Percentiles rank a stretch among this genome's conserved stretches.
These are phyloP conservation scores for Capsella bursapastoris DNA, from an alignment of 345 rosid species.

Conservation along the genomic window DNA sequence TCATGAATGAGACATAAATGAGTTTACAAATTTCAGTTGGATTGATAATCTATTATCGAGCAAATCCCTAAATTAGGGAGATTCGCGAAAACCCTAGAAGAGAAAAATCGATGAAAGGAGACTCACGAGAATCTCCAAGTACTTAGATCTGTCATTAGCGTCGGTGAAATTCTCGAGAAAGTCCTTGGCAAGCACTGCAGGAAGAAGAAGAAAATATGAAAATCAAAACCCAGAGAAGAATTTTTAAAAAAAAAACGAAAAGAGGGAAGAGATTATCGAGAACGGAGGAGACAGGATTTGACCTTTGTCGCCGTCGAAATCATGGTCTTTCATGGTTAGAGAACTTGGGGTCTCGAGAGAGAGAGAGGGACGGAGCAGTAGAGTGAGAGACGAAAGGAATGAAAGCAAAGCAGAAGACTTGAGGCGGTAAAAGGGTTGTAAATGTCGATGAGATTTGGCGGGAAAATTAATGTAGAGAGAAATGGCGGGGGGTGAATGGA, in stretches of 20 bases:
- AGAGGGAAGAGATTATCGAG: neutral
- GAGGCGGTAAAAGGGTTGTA: constrained; percentile 34
- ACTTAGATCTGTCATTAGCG: constrained; percentile 74
- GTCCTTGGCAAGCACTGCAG: constrained; percentile 71
- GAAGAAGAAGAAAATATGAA: neutral
- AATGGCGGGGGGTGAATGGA: constrained; percentile 25
- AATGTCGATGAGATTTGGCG: constrained; percentile 51
- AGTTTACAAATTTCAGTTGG: constrained; percentile 2
- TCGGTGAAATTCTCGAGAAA: constrained; percentile 76
- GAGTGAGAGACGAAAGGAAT: constrained; percentile 39
- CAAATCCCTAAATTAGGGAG: constrained; percentile 28
- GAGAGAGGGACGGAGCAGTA: neutral
- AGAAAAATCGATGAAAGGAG: constrained; percentile 8
- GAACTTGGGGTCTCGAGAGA: constrained; percentile 8
- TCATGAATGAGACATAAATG: neutral
- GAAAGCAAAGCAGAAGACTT: neutral
- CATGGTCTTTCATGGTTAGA: constrained; percentile 64
- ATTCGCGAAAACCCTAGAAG: constrained; percentile 29
- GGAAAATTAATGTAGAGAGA: constrained; percentile 41
- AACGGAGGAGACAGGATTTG: constrained; percentile 1
- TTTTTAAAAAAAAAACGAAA: neutral
- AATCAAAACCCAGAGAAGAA: neutral
- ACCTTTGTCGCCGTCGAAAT: constrained; percentile 73
- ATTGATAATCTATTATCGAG: constrained; percentile 1
- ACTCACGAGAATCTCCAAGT: constrained; percentile 83